Conservation (phyloP, 176 grass and related monocot genomes). For the Cymbopogon citratus region DNA sequence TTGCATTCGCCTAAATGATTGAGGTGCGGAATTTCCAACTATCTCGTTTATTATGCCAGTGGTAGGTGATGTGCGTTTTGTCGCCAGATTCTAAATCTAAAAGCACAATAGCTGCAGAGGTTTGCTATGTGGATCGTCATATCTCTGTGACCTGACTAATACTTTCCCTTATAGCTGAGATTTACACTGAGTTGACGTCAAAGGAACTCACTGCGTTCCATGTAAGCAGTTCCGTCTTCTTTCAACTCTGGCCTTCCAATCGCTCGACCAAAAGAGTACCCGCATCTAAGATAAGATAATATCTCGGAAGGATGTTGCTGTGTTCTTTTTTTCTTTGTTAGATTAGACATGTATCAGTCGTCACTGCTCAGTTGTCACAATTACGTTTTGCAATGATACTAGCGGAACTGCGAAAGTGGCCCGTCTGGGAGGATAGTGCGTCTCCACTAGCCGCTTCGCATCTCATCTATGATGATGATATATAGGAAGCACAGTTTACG, state of each 20-base stretch:
- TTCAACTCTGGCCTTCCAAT: constrained; percentile 9
- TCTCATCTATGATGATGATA: background rate
- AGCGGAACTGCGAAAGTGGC: background rate
- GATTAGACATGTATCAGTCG: background rate
- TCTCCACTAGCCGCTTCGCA: background rate
- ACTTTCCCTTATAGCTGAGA: constrained; percentile 12
- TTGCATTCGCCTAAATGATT: constrained; percentile 12
- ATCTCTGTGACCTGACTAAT: background rate
- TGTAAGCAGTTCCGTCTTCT: constrained; percentile 27
- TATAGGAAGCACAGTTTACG: constrained; percentile 2
- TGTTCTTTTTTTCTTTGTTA: background rate
- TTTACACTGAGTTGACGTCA: constrained; percentile 13
- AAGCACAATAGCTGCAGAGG: background rate
- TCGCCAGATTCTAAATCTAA: background rate
- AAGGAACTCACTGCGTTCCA: constrained; percentile 27
- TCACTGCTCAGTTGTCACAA: background rate
- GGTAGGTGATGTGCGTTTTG: constrained; percentile 14
- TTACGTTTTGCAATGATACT: constrained; percentile 1
- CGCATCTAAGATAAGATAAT: background rate
- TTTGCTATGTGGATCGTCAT: constrained; percentile 3
- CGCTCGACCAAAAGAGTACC: constrained; percentile 5
- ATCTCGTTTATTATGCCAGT: background rate
- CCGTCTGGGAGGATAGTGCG: background rate
- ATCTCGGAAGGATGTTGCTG: background rate
- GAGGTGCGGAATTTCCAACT: background rate